phyloP scores from a whole-genome alignment of 2,329 filamentous ascomycete genomes.

The Metarhizium album region DNA sequence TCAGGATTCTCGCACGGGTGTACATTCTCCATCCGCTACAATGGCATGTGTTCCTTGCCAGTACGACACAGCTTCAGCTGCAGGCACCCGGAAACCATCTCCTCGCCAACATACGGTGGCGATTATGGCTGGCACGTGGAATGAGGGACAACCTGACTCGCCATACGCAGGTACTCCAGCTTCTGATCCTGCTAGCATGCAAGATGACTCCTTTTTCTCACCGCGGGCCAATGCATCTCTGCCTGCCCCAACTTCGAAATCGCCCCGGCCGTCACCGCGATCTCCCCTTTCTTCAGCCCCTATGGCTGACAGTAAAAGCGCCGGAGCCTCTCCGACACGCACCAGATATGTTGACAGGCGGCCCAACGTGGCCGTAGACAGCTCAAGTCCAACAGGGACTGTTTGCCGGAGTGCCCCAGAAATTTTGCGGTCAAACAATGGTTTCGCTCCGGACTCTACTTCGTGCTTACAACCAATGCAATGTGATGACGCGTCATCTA shows the following conservation, averaged over 20 bases:
- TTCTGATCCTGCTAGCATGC: conserved; percentile 9
- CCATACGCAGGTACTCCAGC: conserved; percentile 26
- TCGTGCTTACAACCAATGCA: conserved; percentile 8
- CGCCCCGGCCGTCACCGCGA: background rate
- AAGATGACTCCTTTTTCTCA: conserved; percentile 11
- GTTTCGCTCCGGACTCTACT: conserved; percentile 9
- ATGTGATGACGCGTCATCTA: background rate
- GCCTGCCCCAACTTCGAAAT: background rate
- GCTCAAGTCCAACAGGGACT: background rate
- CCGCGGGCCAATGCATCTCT: conserved; percentile 1
- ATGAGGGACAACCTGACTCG: conserved; percentile 52
- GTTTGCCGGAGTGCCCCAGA: background rate
- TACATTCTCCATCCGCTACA: conserved; percentile 8
- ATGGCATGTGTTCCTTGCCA: conserved; percentile 18
- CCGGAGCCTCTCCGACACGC: background rate
- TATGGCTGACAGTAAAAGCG: background rate
- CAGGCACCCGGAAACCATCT: conserved; percentile 15
- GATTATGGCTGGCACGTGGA: conserved; percentile 47
- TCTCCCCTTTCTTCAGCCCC: background rate
- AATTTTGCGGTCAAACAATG: background rate
- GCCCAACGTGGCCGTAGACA: background rate
- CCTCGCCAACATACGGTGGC: conserved; percentile 41
- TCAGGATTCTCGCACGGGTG: conserved; percentile 15
- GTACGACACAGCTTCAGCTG: conserved; percentile 21
- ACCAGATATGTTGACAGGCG: conserved; percentile 1